Conservation (phyloP, 345 rosid genomes). For the Sonneratia alba region DNA sequence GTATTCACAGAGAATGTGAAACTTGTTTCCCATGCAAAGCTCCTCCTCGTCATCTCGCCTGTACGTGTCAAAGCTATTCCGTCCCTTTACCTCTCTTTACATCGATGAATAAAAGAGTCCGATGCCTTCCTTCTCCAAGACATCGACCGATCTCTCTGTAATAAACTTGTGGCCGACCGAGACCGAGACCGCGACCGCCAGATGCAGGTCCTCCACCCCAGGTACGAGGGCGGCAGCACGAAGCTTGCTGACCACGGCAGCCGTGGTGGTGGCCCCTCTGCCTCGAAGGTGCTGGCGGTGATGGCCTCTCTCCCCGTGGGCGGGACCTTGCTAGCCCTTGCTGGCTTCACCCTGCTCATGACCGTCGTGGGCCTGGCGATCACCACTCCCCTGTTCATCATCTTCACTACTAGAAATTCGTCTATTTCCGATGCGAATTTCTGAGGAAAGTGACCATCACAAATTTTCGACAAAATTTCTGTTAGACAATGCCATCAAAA, state of each 20-base stretch:
- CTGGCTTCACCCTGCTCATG: slow-evolving; percentile 59
- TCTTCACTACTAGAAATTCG: too few species aligned
- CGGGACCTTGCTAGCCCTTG: slow-evolving; percentile 50
- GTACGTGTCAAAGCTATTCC: slow-evolving; percentile 19
- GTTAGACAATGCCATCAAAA: too few species aligned
- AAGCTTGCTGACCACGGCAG: slow-evolving; percentile 22
- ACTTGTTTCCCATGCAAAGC: slow-evolving; percentile 16
- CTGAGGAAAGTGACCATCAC: too few species aligned
- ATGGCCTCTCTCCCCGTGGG: slow-evolving; percentile 42
- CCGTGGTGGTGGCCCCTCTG: slow-evolving; percentile 39
- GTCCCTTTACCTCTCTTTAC: not conserved
- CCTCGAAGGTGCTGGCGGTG: slow-evolving; percentile 43
- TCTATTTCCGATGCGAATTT: too few species aligned
- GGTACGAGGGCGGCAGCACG: not conserved
- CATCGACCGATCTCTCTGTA: not conserved
- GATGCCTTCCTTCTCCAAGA: not conserved
- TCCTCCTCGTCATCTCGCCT: slow-evolving; percentile 10
- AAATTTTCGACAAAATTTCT: too few species aligned
- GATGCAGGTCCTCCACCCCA: slow-evolving; percentile 47
- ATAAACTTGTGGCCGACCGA: slow-evolving; percentile 1
- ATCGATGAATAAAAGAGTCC: too few species aligned
- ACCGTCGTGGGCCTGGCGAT: slow-evolving; percentile 52
- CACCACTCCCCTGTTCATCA: slow-evolving; percentile 49
- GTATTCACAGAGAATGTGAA: not conserved
- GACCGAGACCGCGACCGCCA: slow-evolving; percentile 41